These are phyloP conservation scores for Tetrapisispora namnaoensis DNA, from an alignment of 805 yeast species.

Conservation along the genomic window DNA sequence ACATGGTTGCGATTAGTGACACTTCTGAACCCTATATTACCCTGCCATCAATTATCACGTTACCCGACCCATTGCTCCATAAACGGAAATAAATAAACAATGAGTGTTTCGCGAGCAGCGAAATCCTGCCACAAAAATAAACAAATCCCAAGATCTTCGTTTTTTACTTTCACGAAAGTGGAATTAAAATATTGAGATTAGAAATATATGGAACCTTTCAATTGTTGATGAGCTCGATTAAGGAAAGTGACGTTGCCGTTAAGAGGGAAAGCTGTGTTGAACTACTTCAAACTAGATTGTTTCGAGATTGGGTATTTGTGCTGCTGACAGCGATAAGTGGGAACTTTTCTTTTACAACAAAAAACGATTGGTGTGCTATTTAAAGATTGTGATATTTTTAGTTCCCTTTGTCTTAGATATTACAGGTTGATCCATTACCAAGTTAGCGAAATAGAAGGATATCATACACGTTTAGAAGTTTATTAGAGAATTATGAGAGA, in stretches of 20 bases:
- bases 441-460: neutral
- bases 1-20: too few species aligned
- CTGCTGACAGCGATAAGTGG: too few species aligned
- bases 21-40: neutral
- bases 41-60: neutral
- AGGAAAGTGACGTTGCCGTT: too few species aligned
- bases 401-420: neutral
- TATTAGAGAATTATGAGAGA: conserved; percentile 54
- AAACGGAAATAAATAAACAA: neutral
- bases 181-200: too few species aligned
- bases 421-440: neutral
- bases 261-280: neutral
- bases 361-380: neutral
- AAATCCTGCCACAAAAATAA: neutral
- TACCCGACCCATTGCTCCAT: neutral
- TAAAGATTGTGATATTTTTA: neutral
- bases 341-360: too few species aligned
- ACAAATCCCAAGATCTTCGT: neutral
- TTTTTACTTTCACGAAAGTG: neutral
- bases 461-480: neutral
- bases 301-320: too few species aligned
- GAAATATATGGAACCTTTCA: too few species aligned
- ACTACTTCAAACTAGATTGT: too few species aligned
- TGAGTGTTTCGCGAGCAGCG: neutral
- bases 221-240: too few species aligned